phyloP scores from a whole-genome alignment of 2,329 filamentous ascomycete species.

The Botrytis medusae region DNA sequence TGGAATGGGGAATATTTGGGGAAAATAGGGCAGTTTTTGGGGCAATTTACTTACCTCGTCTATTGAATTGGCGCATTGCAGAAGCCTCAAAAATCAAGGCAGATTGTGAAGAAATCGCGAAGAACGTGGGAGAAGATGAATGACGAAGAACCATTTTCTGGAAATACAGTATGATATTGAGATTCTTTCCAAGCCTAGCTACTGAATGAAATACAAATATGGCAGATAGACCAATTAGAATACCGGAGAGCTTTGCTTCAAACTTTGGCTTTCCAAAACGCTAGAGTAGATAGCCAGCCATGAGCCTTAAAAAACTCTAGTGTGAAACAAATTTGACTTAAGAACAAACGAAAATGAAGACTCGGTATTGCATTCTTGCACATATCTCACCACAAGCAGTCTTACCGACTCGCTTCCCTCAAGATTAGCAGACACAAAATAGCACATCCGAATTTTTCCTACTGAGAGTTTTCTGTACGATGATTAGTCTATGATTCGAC shows the following conservation, averaged over 20 bases:
- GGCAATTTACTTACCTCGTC: not conserved
- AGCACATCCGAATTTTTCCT: not conserved
- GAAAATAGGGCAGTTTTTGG: not conserved
- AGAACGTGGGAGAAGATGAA: not conserved
- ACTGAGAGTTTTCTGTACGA: fast-evolving
- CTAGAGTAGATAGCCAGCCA: not conserved
- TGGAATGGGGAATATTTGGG: not conserved
- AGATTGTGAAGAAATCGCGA: not conserved
- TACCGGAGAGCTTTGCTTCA: not conserved
- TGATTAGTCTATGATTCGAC: not conserved
- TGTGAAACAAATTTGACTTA: not conserved
- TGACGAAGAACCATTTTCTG: not conserved
- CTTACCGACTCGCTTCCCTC: not conserved
- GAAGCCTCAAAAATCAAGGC: not conserved
- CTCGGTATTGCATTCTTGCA: not conserved
- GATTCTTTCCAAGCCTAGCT: not conserved
- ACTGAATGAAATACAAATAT: not conserved
- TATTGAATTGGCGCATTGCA: not conserved
- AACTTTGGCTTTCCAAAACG: not conserved
- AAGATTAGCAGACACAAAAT: not conserved
- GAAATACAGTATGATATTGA: not conserved
- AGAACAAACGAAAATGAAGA: not conserved
- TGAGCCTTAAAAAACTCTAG: not conserved
- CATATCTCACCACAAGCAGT: not conserved
- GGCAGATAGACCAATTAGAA: not conserved